Percentiles rank a stretch among this genome's conserved stretches.
These are phyloP conservation scores for Flaveria robusta DNA, from an alignment of 129 eudicot genomes.

Conservation along the genomic window DNA sequence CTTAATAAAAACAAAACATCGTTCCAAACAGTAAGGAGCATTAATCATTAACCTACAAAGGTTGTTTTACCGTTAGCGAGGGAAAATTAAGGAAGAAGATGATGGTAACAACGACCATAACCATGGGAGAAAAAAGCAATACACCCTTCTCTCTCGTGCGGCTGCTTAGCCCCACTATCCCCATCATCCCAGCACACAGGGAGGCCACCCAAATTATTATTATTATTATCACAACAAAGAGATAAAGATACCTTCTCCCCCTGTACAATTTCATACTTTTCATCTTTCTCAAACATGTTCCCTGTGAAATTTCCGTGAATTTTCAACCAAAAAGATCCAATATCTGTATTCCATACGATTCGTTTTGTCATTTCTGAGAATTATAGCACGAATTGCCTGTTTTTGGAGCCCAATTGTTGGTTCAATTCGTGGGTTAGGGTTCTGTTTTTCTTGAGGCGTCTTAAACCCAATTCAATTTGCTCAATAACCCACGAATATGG, in stretches of 20 bases:
- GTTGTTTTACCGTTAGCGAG: conserved; percentile 13
- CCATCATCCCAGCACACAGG: conserved; percentile 38
- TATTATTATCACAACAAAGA: conserved; percentile 12
- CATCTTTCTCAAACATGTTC: conserved; percentile 5
- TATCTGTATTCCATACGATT: not conserved
- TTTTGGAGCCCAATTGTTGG: conserved; percentile 14
- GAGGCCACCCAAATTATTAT: conserved; percentile 16
- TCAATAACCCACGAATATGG: conserved; percentile 39
- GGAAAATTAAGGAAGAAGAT: conserved; percentile 24
- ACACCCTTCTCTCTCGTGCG: conserved; percentile 16
- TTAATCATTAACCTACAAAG: not conserved
- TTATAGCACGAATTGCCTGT: not conserved
- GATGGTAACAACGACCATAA: not conserved
- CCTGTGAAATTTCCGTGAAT: not conserved
- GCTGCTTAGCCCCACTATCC: conserved; percentile 36
- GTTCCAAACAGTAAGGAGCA: not conserved
- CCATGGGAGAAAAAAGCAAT: not conserved
- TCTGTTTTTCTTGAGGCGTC: not conserved
- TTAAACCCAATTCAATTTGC: conserved; percentile 19
- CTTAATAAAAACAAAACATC: not conserved
- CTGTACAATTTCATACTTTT: not conserved
- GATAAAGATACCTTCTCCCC: conserved; percentile 14
- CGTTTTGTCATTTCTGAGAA: not conserved
- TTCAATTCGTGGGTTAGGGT: not conserved
- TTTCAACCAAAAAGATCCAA: not conserved